Percentiles rank a stretch among this genome's conserved stretches.
phyloP scores from a whole-genome alignment of 306 rosid species.

The Cicer arietinum region DNA sequence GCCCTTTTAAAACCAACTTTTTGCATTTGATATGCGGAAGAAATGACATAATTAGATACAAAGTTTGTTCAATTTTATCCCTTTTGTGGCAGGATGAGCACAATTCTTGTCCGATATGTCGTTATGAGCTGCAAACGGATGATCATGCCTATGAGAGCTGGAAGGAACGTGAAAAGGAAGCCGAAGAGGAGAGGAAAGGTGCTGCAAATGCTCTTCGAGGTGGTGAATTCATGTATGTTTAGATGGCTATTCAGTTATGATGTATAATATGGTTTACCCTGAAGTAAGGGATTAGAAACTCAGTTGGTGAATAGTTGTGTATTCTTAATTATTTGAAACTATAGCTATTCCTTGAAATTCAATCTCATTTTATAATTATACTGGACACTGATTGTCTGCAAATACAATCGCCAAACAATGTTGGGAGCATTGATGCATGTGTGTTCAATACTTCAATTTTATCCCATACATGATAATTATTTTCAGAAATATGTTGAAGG shows the following conservation, averaged over 20 bases:
- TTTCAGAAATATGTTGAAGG: too few relatives aligned
- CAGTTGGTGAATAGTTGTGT: conserved; percentile 21
- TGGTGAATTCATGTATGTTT: conserved; percentile 96
- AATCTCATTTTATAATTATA: background rate
- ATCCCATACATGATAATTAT: too few relatives aligned
- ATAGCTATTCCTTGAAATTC: conserved; percentile 7
- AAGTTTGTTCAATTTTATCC: conserved; percentile 18
- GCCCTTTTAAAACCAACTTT: conserved; percentile 17
- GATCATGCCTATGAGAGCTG: conserved; percentile 91
- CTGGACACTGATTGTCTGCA: background rate
- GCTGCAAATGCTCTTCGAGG: conserved; percentile 93
- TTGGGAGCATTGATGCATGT: too few relatives aligned
- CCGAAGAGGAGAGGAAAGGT: conserved; percentile 92
- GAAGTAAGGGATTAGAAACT: conserved; percentile 21
- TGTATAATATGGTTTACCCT: conserved; percentile 4
- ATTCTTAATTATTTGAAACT: conserved; percentile 35
- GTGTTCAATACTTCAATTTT: too few relatives aligned
- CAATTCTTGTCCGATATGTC: conserved; percentile 90
- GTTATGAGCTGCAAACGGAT: conserved; percentile 86
- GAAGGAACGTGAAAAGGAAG: conserved; percentile 97
- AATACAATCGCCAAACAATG: too few relatives aligned
- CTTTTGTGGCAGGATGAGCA: conserved; percentile 70
- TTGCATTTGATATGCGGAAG: conserved; percentile 33
- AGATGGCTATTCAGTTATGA: conserved; percentile 36
- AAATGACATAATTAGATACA: conserved; percentile 11